Conservation (phyloP, 2,329 filamentous ascomycete genomes). For the Sporothrix dimorphospora region DNA sequence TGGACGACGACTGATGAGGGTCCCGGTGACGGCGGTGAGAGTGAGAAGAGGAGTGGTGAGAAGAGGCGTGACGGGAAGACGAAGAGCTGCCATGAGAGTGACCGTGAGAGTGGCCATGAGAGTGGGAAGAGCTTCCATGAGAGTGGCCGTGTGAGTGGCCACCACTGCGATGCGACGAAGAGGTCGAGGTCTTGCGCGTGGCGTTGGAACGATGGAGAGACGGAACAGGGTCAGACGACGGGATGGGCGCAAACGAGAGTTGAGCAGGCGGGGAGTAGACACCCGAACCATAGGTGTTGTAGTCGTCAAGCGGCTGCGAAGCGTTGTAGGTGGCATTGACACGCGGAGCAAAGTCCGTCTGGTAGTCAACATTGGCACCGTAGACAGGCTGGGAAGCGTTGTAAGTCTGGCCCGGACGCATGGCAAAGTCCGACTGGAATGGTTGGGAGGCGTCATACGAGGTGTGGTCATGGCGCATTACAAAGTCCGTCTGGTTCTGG, state of each 20-base stretch:
- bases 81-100: neutral
- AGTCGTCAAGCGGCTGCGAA: neutral
- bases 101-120: neutral
- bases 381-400: neutral
- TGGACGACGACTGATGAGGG: too few relatives aligned
- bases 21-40: too few relatives aligned
- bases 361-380: too few relatives aligned
- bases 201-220: neutral
- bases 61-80: neutral
- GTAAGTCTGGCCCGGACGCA: constrained; percentile 14
- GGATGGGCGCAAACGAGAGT: neutral
- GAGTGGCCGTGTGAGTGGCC: neutral
- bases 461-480: neutral
- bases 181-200: neutral
- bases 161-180: neutral
- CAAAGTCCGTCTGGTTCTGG: constrained; percentile 2
- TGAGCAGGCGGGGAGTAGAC: neutral
- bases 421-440: neutral
- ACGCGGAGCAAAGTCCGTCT: constrained; percentile 1
- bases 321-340: neutral
- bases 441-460: neutral
- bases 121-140: neutral
- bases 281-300: neutral
- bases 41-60: too few relatives aligned
- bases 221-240: neutral